Base-by-base conservation (phyloP, 1,284 basidiomycete species). In the Sphaerobolus stellatus region DNA sequence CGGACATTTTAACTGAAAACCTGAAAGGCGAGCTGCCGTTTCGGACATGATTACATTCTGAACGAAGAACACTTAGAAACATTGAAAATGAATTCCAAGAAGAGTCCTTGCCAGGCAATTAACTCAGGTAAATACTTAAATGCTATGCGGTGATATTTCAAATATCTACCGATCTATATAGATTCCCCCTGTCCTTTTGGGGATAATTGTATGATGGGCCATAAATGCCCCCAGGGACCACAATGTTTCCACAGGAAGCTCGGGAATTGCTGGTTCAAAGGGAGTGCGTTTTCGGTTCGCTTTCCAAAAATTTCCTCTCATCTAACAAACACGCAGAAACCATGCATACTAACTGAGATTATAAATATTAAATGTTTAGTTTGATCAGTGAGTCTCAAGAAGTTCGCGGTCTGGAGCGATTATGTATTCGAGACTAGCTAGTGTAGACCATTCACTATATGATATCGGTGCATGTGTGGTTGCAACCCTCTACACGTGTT, bases 241-340 rank as follows among this genome's bases (percentile, higher is more conserved):
- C 81, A 82, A 40, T 76, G 74, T 61, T 67, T 64, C 56, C 69
- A 71, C 59, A 60, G 66, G 13, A 64, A 63, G 60, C 71, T 76
- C 62, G 87, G 87, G 36, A 90, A 86, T 70, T 90, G 88, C 66
- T 88, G 88, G 85, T 90, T 90, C 71, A 89, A 89, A 77, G 86
- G 84, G 66, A 80, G 87, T 88, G 61, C 59, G 83, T 72, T 18
- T 18, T 14, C 41, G 41, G 18, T 18, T 7, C 41, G 4, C 9
- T 43, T 11, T 43, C 22, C 18, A 13, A 22, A 24, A n/a, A 6
- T 4, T 43, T 11, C 9, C 28, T 4, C 4, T 41, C 7, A 3
- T 11, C 28, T 3, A 14, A 43, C 18, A 24, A 27, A 43, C 28
- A 18, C 41, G 28, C 41, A 43, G 41, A 43, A 43, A 43, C 22